Evolutionary conservation across 2,329 filamentous ascomycete genomes (phyloP).

Genomic region (Penicillium sp.): DNA sequence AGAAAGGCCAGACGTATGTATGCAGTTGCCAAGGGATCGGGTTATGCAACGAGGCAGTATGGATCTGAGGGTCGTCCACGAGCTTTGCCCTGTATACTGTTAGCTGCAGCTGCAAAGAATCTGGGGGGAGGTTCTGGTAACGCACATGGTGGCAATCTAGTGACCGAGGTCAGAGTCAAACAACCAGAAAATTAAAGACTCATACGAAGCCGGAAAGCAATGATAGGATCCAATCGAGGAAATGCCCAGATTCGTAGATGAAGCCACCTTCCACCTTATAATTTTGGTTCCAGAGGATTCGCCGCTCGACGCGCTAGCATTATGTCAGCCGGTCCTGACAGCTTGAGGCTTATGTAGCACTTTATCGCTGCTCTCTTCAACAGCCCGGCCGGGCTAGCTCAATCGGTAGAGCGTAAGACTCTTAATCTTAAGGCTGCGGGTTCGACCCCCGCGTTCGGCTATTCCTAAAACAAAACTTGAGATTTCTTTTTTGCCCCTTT

Average conservation of each 20-base stretch:
- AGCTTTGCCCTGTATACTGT: constrained; percentile 64
- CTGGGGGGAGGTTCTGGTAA: constrained; percentile 7
- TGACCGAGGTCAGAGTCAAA: constrained; percentile 32
- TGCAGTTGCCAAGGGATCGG: constrained; percentile 78
- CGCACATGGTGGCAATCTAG: constrained; percentile 34
- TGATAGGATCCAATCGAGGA: constrained; percentile 9
- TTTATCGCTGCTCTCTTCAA: not conserved
- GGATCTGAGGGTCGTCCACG: constrained; percentile 88
- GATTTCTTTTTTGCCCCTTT: constrained; percentile 10
- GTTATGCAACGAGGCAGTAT: constrained; percentile 81
- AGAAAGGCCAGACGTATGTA: constrained; percentile 89
- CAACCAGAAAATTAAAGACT: constrained; percentile 20
- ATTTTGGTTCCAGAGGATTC: constrained; percentile 24
- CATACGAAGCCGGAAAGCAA: constrained; percentile 23
- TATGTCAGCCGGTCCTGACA: constrained; percentile 13
- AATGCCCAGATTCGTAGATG: constrained; percentile 15
- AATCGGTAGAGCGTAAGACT: constrained; percentile 51
- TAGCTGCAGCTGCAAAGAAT: constrained; percentile 8
- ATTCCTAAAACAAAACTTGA: constrained; percentile 19
- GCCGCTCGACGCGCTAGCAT: constrained; percentile 20
- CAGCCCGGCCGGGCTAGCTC: constrained; percentile 44
- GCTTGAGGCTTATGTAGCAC: not conserved
- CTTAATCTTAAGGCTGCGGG: constrained; percentile 48
- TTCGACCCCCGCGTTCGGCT: constrained; percentile 45
- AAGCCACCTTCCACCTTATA: constrained; percentile 24